phyloP scores from a whole-genome alignment of 2,329 filamentous ascomycete species.

The Ploettnerulaceae sp. region DNA sequence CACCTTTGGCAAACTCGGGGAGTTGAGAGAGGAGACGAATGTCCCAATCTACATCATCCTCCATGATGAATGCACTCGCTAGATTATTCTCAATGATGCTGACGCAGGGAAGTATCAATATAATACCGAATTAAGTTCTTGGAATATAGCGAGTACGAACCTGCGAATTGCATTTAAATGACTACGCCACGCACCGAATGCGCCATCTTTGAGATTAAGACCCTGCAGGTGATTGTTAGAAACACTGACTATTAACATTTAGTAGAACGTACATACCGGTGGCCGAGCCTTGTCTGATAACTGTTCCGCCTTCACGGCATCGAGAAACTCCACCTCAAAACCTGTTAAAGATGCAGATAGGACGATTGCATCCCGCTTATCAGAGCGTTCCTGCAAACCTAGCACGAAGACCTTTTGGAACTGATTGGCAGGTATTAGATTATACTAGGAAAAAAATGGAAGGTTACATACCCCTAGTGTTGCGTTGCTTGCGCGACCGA shows the following conservation, averaged over 20 bases:
- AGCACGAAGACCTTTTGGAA: conserved; percentile 45
- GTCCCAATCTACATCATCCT: conserved; percentile 43
- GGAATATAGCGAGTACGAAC: conserved; percentile 9
- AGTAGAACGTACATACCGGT: conserved; percentile 14
- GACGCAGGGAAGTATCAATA: not conserved
- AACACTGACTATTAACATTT: not conserved
- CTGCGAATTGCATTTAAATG: conserved; percentile 38
- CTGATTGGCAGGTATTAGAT: conserved; percentile 1
- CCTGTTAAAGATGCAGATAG: conserved; percentile 40
- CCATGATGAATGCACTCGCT: conserved; percentile 38
- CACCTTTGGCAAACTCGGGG: conserved; percentile 28
- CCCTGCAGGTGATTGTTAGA: not conserved
- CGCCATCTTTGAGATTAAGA: conserved; percentile 16
- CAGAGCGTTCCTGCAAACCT: conserved; percentile 41
- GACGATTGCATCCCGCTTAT: conserved; percentile 45
- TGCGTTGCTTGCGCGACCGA: not conserved
- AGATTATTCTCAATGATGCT: conserved; percentile 35
- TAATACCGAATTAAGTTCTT: not conserved
- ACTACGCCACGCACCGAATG: conserved; percentile 39
- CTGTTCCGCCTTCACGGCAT: conserved; percentile 37
- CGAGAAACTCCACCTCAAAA: conserved; percentile 41
- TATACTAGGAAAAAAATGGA: not conserved
- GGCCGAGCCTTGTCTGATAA: conserved; percentile 41
- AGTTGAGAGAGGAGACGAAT: conserved; percentile 35
- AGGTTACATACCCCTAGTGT: not conserved